Evolutionary conservation across 2,329 filamentous ascomycete species (phyloP).

Genomic region (Dothistroma pini): DNA sequence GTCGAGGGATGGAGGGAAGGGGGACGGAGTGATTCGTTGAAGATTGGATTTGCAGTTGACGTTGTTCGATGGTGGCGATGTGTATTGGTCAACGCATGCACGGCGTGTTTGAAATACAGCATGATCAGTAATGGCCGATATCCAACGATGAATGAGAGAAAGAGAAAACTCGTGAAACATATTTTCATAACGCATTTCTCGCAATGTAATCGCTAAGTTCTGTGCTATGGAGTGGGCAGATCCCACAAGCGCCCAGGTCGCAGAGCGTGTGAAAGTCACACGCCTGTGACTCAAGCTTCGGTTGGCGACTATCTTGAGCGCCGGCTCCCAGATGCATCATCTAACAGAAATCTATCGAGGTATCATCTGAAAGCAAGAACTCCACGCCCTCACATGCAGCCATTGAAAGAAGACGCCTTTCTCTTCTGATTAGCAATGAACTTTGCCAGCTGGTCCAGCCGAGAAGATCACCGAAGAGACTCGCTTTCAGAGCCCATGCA

Average conservation of each 20-base stretch:
- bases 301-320: neutral
- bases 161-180: neutral
- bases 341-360: constrained; percentile 8
- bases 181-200: neutral
- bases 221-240: constrained; percentile 3
- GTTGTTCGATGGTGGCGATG: neutral
- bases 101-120: neutral
- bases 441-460: neutral
- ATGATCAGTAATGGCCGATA: neutral
- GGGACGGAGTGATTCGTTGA: constrained; percentile 8
- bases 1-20: constrained; percentile 7
- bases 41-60: neutral
- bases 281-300: constrained; percentile 3
- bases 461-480: constrained; percentile 3
- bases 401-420: neutral
- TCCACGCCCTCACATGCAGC: constrained; percentile 11
- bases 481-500: constrained; percentile 9
- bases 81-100: too few species aligned
- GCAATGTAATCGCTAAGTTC: constrained; percentile 4
- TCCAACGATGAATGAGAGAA: neutral
- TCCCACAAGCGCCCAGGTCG: constrained; percentile 3
- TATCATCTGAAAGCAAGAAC: constrained; percentile 13
- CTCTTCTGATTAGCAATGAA: neutral
- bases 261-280: neutral
- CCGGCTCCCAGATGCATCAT: constrained; percentile 10